Base-by-base conservation (phyloP, 2,329 filamentous ascomycete species). In the Botryotinia narcissicola region DNA sequence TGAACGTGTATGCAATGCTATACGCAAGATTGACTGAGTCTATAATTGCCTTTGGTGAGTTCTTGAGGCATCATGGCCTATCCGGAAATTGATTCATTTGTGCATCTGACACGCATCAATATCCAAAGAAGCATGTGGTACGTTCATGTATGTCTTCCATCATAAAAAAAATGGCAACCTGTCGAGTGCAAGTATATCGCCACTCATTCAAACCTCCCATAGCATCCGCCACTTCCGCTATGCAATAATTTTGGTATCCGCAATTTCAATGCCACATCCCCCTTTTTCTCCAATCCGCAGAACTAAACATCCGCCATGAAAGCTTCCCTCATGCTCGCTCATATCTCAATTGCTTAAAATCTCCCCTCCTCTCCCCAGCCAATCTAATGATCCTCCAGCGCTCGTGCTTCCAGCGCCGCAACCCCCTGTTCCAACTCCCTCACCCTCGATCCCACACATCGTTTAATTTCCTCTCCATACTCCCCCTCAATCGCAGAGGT, bases 371-470 rank as follows among this genome's bases (percentile, higher is more conserved):
- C 40, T 29, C 40, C 8, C n/a, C 40, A 32, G 20, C 4, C 20
- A 7, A n/a, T 42, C 51, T 42, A 51, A 42, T 48, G 46, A 48
- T 84, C 81, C 71, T 80, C 81, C 64, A 76, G 72, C 32, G 81
- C 83, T 78, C 79, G 81, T 75, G 82, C 80, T 78, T 86, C 84
- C 76, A 86, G 79, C 25, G 74, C 77, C 77, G 81, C 77, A 72
- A 86, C 82, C 32, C 83, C 85, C 81, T 80, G 81, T 75, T 82
- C 81, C 80, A 86, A 81, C 79, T 86, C 84, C 77, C 84, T 79
- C 71, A 86, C 80, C 78, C 84, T 78, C 75, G 83, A 81, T 25
- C 83, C 84, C 76, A 86, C 80, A 74, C 84, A 79, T 75, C 77
- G 82, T 74, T 79, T 82, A 46, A 86, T 82, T 78, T 86, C 83